A percentile compares a stretch with the other conserved stretches of the same genome.
These are phyloP conservation scores for Phytophthora brassicae DNA, from an alignment of 352 stramenopile genomes.

Conservation along the genomic window DNA sequence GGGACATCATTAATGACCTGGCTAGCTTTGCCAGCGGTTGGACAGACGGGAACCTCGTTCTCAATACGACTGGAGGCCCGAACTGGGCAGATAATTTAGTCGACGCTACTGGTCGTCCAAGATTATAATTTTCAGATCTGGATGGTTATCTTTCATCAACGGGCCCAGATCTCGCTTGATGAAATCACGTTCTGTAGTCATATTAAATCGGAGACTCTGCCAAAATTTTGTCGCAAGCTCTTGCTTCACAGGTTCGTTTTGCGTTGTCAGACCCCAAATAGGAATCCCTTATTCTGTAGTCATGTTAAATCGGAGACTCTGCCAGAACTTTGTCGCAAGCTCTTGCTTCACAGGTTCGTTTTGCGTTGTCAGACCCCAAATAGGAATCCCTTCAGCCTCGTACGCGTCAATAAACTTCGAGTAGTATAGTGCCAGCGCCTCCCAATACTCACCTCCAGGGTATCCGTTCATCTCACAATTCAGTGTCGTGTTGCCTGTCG, in stretches of 20 bases:
- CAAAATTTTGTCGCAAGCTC: slow-evolving; percentile 32
- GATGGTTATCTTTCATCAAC: slow-evolving; percentile 59
- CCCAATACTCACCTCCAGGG: slow-evolving; percentile 37
- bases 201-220: slow-evolving; percentile 51
- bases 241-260: slow-evolving; percentile 69
- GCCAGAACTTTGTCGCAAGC: slow-evolving; percentile 35
- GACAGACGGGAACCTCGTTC: slow-evolving; percentile 83
- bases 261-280: slow-evolving; percentile 65
- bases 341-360: slow-evolving; percentile 62
- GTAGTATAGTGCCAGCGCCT: slow-evolving; percentile 70
- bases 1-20: background rate
- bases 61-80: slow-evolving; percentile 70
- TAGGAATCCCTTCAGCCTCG: slow-evolving; percentile 39
- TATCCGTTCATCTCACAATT: slow-evolving; percentile 46
- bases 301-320: no score
- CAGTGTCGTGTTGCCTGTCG: slow-evolving; percentile 41
- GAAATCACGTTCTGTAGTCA: slow-evolving; percentile 55
- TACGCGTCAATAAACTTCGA: slow-evolving; percentile 76
- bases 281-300: slow-evolving; percentile 46
- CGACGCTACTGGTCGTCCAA: slow-evolving; percentile 87
- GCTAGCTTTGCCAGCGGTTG: slow-evolving; percentile 33
- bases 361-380: slow-evolving; percentile 72
- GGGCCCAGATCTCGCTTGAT: slow-evolving; percentile 78
- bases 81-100: slow-evolving; percentile 79
- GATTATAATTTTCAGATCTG: slow-evolving; percentile 81